These are phyloP conservation scores for Fraxinus greggii DNA, from an alignment of 305 asterid genomes.

Conservation along the genomic window DNA sequence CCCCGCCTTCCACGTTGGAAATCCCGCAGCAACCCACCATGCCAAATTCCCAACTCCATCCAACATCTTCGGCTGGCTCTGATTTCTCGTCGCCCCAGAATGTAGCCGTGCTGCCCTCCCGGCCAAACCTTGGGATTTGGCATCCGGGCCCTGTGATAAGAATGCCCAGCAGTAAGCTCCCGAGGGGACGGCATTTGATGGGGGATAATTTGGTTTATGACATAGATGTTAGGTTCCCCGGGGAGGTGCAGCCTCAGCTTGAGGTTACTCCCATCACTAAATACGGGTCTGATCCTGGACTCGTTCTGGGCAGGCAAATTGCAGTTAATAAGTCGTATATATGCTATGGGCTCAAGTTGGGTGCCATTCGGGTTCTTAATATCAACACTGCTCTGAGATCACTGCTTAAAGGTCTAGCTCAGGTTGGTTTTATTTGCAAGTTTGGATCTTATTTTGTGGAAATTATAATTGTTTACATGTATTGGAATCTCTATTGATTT, in stretches of 20 bases:
- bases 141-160: constrained; percentile 56
- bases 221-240: constrained; percentile 64
- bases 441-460: neutral
- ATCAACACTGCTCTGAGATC: constrained; percentile 88
- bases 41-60: constrained; percentile 46
- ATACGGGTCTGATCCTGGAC: constrained; percentile 87
- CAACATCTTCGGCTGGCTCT: constrained; percentile 57
- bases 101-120: constrained; percentile 30
- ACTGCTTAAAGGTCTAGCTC: constrained; percentile 79
- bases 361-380: constrained; percentile 78
- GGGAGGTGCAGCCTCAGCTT: constrained; percentile 94
- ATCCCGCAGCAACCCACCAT: constrained; percentile 37
- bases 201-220: constrained; percentile 69
- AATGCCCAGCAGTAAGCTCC: constrained; percentile 79
- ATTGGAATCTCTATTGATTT: neutral
- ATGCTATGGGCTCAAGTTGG: constrained; percentile 83
- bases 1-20: constrained; percentile 53
- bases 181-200: constrained; percentile 73
- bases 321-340: constrained; percentile 86
- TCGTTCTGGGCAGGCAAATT: constrained; percentile 81
- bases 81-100: constrained; percentile 46
- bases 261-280: constrained; percentile 96
- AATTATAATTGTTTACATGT: neutral
- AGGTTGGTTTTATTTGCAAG: constrained; percentile 46
- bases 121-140: constrained; percentile 33